Percentiles rank a stretch among this genome's conserved stretches.
phyloP scores from a whole-genome alignment of 192 early-diverging fungal genomes.

The Mortierella claussenii region DNA sequence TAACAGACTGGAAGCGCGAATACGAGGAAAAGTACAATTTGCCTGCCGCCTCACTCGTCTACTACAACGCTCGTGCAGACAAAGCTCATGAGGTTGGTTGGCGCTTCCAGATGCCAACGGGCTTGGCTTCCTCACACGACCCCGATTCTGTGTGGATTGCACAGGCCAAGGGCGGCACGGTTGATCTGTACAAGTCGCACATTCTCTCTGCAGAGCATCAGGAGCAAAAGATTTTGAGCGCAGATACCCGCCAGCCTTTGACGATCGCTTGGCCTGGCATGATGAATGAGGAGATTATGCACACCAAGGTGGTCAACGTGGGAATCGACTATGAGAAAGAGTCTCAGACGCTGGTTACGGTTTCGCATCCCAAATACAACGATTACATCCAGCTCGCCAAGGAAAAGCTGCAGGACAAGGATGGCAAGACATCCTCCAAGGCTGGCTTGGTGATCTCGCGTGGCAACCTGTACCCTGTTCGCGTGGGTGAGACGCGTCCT shows the following conservation, averaged over 20 bases:
- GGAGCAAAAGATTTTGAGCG: constrained; percentile 27
- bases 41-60: constrained; percentile 41
- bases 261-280: constrained; percentile 43
- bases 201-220: constrained; percentile 42
- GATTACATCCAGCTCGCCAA: constrained; percentile 30
- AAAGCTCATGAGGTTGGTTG: constrained; percentile 37
- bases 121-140: constrained; percentile 7
- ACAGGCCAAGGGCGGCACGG: constrained; percentile 37
- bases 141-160: constrained; percentile 35
- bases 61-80: constrained; percentile 45
- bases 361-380: constrained; percentile 45
- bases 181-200: constrained; percentile 38
- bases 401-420: constrained; percentile 24
- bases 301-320: constrained; percentile 37
- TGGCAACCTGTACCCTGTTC: constrained; percentile 30
- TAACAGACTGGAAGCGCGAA: constrained; percentile 52
- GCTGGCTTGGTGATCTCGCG: constrained; percentile 36
- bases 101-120: constrained; percentile 44
- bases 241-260: constrained; percentile 21
- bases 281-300: constrained; percentile 43
- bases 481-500: constrained; percentile 41
- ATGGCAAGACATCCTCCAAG: constrained; percentile 9
- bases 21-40: constrained; percentile 52
- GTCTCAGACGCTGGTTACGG: constrained; percentile 14
- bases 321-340: constrained; percentile 37